Base-by-base conservation (phyloP, 371 early-diverging fungal species). In the Conidiobolus incongruus region DNA sequence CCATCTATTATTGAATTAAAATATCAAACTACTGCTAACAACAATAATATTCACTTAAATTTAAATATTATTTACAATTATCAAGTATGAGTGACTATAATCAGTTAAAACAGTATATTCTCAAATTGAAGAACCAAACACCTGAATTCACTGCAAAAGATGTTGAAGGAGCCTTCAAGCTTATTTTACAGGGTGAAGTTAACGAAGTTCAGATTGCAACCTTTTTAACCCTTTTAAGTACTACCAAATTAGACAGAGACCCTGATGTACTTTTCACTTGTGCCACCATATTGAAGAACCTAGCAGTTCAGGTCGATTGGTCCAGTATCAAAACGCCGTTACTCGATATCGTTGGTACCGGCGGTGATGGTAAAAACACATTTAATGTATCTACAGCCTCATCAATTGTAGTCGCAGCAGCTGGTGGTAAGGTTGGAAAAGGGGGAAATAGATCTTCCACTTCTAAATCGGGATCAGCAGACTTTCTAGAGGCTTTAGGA, bases 361-460 rank as follows among this genome's bases (percentile, higher is more conserved):
- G 96, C 16, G 96, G 96, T n/a, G 96, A 95, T 59, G 92, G 91
- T 7, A 81, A 83, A 54, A 70, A 93, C 52, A 95, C 96, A 10
- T 93, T 90, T 52, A 95, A 95, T 53, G 92, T 91, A 7, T 83
- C 84, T 1, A 93, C 96, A 0, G 82, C 93, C 0, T 72, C 90
- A 4, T 80, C 82, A 16, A 66, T 95, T 30, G 82, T 95, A 0
- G 84, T 81, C 7, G 92, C 96, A 1, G 91, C 88, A 21, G 89
- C 87, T 0, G 92, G 93, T n/a, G 69, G 72, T 47, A 70, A 66
- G 50, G 82, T 95, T n/a, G n/a, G n/a, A n/a, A n/a, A n/a, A n/a
- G n/a, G n/a, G n/a, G 96, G 94, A 21, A 93, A 86, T 62, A 65
- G 89, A 34, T 78, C 91, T 3, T 75, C 94, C n/a, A 86, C 92